Evolutionary conservation across 2,329 filamentous ascomycete genomes (phyloP).

Genomic region (Helotiales sp.): DNA sequence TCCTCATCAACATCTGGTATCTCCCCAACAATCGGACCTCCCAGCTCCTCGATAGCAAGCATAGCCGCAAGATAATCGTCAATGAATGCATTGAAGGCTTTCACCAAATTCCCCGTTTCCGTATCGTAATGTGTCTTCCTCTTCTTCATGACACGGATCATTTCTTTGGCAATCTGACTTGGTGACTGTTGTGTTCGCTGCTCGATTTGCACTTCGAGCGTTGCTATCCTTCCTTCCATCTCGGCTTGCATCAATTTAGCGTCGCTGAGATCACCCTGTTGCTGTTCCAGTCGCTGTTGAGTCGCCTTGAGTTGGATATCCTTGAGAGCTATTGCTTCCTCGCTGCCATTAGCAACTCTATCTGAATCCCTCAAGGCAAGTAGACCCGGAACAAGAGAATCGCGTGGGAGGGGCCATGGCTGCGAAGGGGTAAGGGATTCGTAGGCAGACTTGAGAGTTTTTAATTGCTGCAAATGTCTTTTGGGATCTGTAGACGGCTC

Average conservation of each 20-base stretch:
- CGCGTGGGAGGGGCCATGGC: conserved; percentile 68
- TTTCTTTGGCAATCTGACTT: conserved; percentile 65
- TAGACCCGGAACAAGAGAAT: conserved; percentile 72
- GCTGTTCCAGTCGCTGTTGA: conserved; percentile 55
- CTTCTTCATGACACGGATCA: conserved; percentile 62
- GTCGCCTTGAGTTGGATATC: conserved; percentile 49
- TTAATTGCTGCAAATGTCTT: conserved; percentile 51
- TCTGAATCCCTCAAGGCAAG: conserved; percentile 72
- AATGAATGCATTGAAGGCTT: conserved; percentile 71
- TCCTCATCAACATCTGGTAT: conserved; percentile 68
- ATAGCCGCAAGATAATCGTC: conserved; percentile 72
- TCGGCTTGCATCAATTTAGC: conserved; percentile 59
- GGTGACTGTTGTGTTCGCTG: conserved; percentile 62
- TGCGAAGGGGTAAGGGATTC: conserved; percentile 63
- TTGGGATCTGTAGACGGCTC: conserved; percentile 42
- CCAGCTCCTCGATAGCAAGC: conserved; percentile 82
- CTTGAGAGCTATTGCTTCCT: conserved; percentile 58
- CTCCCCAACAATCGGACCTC: conserved; percentile 81
- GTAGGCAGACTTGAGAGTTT: conserved; percentile 67
- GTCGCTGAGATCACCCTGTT: conserved; percentile 57
- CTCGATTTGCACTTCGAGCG: conserved; percentile 61
- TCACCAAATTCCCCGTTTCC: conserved; percentile 65
- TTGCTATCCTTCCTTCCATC: conserved; percentile 62
- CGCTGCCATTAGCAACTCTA: conserved; percentile 67
- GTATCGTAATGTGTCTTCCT: conserved; percentile 65